Evolutionary conservation across 305 asterid species (phyloP).

Genomic region (Rubia peregrina): DNA sequence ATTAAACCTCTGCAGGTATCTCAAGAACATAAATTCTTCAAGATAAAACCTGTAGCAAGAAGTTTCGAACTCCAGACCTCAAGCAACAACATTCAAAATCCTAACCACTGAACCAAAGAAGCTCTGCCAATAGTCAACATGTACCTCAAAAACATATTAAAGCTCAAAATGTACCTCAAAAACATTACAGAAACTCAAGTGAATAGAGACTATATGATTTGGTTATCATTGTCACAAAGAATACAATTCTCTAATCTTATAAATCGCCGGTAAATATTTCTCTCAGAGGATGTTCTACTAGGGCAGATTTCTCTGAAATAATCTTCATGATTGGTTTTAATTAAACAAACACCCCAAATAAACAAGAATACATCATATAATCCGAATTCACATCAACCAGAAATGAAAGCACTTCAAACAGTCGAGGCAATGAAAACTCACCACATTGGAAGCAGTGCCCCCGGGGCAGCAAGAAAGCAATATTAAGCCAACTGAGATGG

Average conservation of each 20-base stretch:
- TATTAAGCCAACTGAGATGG: conserved; percentile 72
- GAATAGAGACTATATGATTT: conserved; percentile 11
- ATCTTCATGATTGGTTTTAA: neutral
- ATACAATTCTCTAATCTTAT: neutral
- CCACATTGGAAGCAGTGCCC: conserved; percentile 94
- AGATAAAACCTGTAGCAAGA: no score
- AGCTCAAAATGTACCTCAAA: no score
- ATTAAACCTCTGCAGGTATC: no score
- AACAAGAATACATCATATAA: no score
- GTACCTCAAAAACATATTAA: no score
- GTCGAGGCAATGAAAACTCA: conserved; percentile 27
- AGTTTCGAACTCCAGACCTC: no score
- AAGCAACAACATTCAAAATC: no score
- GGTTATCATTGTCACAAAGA: neutral
- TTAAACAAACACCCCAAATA: neutral
- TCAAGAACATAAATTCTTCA: no score
- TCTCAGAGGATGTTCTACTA: no score
- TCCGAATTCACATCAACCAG: neutral
- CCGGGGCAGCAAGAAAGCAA: conserved; percentile 89
- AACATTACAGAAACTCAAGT: conserved; percentile 28
- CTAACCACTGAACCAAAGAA: no score
- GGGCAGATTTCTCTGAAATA: neutral
- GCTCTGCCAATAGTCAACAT: no score
- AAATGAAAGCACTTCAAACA: neutral
- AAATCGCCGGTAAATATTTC: neutral